phyloP scores from a whole-genome alignment of 352 stramenopile genomes.

The Globisporangium middletonii region DNA sequence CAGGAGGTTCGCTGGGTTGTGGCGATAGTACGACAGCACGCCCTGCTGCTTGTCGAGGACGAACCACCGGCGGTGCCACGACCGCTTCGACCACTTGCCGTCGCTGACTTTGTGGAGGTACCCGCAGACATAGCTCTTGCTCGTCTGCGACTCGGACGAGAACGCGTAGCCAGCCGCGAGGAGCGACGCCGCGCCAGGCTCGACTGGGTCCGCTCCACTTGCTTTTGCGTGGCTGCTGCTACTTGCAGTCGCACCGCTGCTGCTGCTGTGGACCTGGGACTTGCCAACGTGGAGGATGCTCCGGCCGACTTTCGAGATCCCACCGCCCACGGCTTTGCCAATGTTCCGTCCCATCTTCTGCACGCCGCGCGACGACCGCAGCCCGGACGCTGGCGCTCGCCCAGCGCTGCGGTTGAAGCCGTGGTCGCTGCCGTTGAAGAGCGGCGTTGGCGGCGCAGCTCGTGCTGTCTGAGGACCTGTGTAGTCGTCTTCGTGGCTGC shows the following conservation, averaged over 20 bases:
- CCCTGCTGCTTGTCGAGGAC: slow-evolving; percentile 70
- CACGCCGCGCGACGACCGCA: slow-evolving; percentile 37
- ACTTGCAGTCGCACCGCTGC: slow-evolving; percentile 3
- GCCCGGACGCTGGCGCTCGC: slow-evolving; percentile 5
- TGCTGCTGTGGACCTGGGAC: slow-evolving; percentile 20
- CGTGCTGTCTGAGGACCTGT: neutral
- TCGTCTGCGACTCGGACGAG: slow-evolving; percentile 72
- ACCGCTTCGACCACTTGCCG: slow-evolving; percentile 77
- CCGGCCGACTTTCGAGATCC: slow-evolving; percentile 75
- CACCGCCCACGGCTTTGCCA: slow-evolving; percentile 66
- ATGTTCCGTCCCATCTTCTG: slow-evolving; percentile 78
- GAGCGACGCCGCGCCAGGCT: slow-evolving; percentile 18
- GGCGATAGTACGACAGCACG: slow-evolving; percentile 75
- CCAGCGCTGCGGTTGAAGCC: slow-evolving; percentile 7
- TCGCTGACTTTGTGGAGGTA: slow-evolving; percentile 86
- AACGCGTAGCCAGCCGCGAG: slow-evolving; percentile 51
- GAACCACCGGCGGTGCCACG: slow-evolving; percentile 84
- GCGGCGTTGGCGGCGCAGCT: slow-evolving; percentile 13
- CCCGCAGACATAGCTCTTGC: slow-evolving; percentile 74
- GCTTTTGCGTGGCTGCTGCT: neutral
- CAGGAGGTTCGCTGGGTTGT: slow-evolving; percentile 75
- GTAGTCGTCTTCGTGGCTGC: slow-evolving; percentile 5
- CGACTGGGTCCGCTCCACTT: slow-evolving; percentile 4
- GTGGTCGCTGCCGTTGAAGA: slow-evolving; percentile 9
- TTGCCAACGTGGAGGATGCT: slow-evolving; percentile 74